Conservation (phyloP, 345 rosid species). For the Eucalyptus erythrocorys region DNA sequence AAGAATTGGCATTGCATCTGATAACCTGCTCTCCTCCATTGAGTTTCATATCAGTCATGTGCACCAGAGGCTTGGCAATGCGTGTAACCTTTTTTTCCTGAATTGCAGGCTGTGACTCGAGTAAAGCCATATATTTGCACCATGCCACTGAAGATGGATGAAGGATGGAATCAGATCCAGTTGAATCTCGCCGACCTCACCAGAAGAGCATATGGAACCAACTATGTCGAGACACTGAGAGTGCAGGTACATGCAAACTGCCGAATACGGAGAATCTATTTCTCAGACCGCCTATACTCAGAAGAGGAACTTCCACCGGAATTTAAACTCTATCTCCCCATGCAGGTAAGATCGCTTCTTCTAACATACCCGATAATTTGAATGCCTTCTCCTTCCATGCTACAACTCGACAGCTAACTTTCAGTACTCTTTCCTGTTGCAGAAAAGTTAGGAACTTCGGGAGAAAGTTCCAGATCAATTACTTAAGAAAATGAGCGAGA, state of each 20-base stretch:
- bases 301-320: slow-evolving; percentile 99
- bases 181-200: slow-evolving; percentile 88
- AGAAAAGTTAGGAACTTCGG: slow-evolving; percentile 21
- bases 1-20: neutral
- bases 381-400: neutral
- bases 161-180: slow-evolving; percentile 96
- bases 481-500: neutral
- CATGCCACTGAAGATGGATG: slow-evolving; percentile 92
- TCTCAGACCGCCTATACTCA: slow-evolving; percentile 85
- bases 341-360: slow-evolving; percentile 44
- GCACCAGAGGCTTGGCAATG: neutral
- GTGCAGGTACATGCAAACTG: slow-evolving; percentile 98
- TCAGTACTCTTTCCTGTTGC: neutral
- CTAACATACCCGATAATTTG: neutral
- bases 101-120: slow-evolving; percentile 66
- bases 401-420: neutral
- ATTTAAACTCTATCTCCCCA: slow-evolving; percentile 84
- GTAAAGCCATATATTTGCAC: slow-evolving; percentile 95
- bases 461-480: neutral
- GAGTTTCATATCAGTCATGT: neutral
- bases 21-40: neutral
- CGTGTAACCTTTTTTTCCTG: neutral
- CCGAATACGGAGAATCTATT: slow-evolving; percentile 82
- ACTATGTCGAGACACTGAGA: slow-evolving; percentile 85
- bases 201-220: slow-evolving; percentile 91